Conservation (phyloP, 306 rosid species). For the Comarum palustre region DNA sequence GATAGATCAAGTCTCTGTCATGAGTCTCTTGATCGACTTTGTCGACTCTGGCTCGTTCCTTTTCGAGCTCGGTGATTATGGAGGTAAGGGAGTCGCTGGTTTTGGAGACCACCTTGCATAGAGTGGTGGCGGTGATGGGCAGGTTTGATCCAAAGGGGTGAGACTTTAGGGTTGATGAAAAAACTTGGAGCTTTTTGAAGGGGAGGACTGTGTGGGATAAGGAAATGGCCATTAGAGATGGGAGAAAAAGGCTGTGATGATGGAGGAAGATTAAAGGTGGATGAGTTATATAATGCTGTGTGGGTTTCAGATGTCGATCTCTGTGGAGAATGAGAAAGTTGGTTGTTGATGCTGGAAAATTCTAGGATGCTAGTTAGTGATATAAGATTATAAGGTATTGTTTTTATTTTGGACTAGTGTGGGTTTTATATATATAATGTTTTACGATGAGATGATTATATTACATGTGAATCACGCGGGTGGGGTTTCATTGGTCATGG, state of each 20-base stretch:
- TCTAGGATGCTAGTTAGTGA: not conserved
- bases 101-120: conserved; percentile 24
- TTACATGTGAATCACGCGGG: conserved; percentile 4
- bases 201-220: conserved; percentile 27
- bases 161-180: not conserved
- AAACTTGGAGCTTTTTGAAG: conserved; percentile 24
- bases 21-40: too few species aligned
- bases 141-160: not conserved
- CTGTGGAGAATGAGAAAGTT: not conserved
- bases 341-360: not conserved
- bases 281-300: not conserved
- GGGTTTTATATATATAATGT: not conserved
- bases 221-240: conserved; percentile 37
- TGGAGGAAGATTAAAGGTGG: not conserved
- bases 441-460: not conserved
- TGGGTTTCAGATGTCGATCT: not conserved
- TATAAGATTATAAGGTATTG: not conserved
- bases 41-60: not conserved
- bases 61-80: conserved; percentile 28
- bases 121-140: not conserved
- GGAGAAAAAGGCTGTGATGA: not conserved
- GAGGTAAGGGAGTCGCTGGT: conserved; percentile 27
- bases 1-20: not conserved
- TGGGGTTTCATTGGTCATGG: not conserved
- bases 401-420: not conserved